Base-by-base conservation (phyloP, 1,284 basidiomycete species). In the Boletus hoseneyae region DNA sequence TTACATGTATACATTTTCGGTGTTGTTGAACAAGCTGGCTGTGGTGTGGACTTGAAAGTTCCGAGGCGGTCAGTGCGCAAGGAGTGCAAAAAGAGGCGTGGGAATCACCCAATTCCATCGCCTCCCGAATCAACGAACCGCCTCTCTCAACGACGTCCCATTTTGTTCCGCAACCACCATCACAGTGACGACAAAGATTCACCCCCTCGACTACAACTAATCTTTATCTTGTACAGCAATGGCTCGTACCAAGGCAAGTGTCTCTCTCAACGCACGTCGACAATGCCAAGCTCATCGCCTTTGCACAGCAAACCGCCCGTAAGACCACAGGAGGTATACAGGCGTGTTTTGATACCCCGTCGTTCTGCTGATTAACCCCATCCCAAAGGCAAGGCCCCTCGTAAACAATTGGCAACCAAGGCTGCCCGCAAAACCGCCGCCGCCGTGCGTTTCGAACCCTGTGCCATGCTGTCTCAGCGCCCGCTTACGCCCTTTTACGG, bases 391-490 rank as follows among this genome's bases (percentile, higher is more conserved):
- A 90, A 90, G 73, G 87, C 87, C 52, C 87, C 87, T 54, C 87
- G 88, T 79, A 92, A 92, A 75, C 90, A 91, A 75, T 84, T 92
- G 71, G 90, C 90, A 41, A 91, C 92, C 74, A 94, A 94, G 79
- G 90, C 89, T 47, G 90, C 90, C 57, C 80, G 87, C 58, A 90
- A 90, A 77, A 90, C 87, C 30, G 85, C 84, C 45, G 77, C 83
- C 52, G 84, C 83, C 53, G 86, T 87, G 70, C 53, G 83, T 78
- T 48, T 45, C 45, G 29, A 50, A 48, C 61, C 42, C 29, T 34
- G n/a, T 10, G 23, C 1, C 9, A 18, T 37, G 13, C 3, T 25
- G 4, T 1, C 25, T 30, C 21, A 6, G 21, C 6, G 6, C 15
- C 29, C 15, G 10, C 47, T 60, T 47, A 30, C 53, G n/a, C 51